Percentiles rank a stretch among this genome's conserved stretches.
phyloP scores from a whole-genome alignment of 106 monocot genomes.

The Amphibolis antarctica region DNA sequence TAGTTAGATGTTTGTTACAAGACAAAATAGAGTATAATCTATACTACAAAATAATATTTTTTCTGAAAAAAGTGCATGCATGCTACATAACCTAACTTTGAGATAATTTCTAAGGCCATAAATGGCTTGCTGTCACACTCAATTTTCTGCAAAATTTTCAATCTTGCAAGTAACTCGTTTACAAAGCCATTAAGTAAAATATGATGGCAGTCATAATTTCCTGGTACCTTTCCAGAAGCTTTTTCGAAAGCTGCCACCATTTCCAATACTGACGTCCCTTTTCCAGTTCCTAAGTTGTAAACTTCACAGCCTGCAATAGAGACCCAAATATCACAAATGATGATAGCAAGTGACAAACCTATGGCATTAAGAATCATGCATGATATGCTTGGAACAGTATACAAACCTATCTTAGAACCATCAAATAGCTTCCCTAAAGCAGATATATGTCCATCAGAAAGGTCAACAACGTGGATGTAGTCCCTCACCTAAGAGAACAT shows the following conservation, averaged over 20 bases:
- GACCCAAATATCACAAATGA: neutral
- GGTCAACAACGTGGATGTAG: constrained; percentile 93
- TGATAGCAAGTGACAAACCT: too few species aligned
- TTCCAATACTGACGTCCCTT: constrained; percentile 62
- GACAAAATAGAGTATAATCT: neutral
- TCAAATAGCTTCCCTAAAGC: constrained; percentile 62
- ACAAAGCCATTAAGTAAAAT: neutral
- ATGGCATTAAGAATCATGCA: too few species aligned
- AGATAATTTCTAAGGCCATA: too few species aligned
- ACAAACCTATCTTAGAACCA: constrained; percentile 40
- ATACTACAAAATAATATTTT: neutral
- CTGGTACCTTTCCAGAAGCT: constrained; percentile 62
- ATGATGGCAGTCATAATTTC: neutral
- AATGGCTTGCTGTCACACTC: too few species aligned
- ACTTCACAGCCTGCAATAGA: constrained; percentile 52
- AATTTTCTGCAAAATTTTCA: too few species aligned
- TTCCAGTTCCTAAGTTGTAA: constrained; percentile 82
- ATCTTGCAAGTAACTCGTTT: too few species aligned
- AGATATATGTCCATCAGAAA: constrained; percentile 80
- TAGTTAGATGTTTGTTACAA: neutral
- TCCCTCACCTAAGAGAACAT: constrained; percentile 82
- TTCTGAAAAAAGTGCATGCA: too few species aligned
- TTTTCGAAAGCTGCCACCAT: constrained; percentile 85
- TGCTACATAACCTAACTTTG: too few species aligned
- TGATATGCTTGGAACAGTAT: neutral